These are phyloP conservation scores for Boeremia lycopersici DNA, from an alignment of 2,329 filamentous ascomycete species.

Conservation along the genomic window DNA sequence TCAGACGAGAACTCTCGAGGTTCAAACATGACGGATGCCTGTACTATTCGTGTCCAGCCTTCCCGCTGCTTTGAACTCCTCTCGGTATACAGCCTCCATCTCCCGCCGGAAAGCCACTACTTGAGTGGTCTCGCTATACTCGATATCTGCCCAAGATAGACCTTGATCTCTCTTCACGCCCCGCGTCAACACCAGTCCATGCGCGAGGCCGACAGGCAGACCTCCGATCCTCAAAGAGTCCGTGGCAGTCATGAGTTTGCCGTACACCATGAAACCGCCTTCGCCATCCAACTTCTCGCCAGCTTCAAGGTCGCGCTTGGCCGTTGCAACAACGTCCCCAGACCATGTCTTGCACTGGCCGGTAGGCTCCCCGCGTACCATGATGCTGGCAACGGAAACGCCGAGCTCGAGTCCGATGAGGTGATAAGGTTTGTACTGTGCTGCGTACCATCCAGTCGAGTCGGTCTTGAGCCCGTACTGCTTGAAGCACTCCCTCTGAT, in stretches of 20 bases:
- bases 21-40: no score
- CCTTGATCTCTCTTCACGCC: slow-evolving; percentile 51
- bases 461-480: slow-evolving; percentile 56
- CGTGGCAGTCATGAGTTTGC: slow-evolving; percentile 51
- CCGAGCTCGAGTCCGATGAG: slow-evolving; percentile 56
- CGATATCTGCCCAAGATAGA: slow-evolving; percentile 54
- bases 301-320: slow-evolving; percentile 53
- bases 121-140: slow-evolving; percentile 49
- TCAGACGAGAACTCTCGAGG: background rate
- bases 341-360: slow-evolving; percentile 53
- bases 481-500: slow-evolving; percentile 53
- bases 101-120: slow-evolving; percentile 51
- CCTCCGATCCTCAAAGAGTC: slow-evolving; percentile 51
- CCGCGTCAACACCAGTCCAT: slow-evolving; percentile 51
- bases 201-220: slow-evolving; percentile 53
- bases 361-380: slow-evolving; percentile 55
- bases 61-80: slow-evolving; percentile 13
- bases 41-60: background rate
- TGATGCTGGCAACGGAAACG: slow-evolving; percentile 52
- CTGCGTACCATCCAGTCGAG: slow-evolving; percentile 50
- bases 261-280: slow-evolving; percentile 55
- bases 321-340: slow-evolving; percentile 55
- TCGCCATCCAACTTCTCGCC: slow-evolving; percentile 55
- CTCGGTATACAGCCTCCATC: slow-evolving; percentile 50
- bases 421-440: slow-evolving; percentile 56